These are phyloP conservation scores for Kentomonas sorsogonicus DNA, from an alignment of 208 protist species.

Conservation along the genomic window DNA sequence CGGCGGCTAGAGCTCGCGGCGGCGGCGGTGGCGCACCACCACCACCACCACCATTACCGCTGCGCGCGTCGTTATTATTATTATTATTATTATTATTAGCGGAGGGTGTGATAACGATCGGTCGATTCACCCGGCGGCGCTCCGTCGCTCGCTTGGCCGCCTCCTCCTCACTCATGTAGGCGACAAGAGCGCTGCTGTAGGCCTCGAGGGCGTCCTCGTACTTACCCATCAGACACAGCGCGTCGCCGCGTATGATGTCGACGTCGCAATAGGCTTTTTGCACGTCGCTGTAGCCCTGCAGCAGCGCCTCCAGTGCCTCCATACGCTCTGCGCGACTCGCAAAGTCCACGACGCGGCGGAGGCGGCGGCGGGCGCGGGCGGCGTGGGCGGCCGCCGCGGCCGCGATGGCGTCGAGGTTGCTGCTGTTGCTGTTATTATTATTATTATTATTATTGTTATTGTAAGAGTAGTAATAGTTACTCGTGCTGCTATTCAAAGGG, in stretches of 20 bases:
- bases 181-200: conserved; percentile 68
- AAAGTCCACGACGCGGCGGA: conserved; percentile 24
- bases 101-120: neutral
- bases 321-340: conserved; percentile 51
- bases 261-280: conserved; percentile 48
- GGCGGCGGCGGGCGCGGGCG: neutral
- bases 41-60: neutral
- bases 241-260: conserved; percentile 64
- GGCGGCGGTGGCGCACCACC: neutral
- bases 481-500: too few relatives aligned
- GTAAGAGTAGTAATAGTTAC: neutral
- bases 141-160: conserved; percentile 17
- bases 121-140: neutral
- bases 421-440: conserved; percentile 5
- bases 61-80: too few relatives aligned
- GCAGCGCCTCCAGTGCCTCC: conserved; percentile 51
- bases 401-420: neutral
- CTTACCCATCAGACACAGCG: conserved; percentile 40
- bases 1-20: neutral
- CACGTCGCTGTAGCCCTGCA: conserved; percentile 38
- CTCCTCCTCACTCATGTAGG: conserved; percentile 50
- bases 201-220: conserved; percentile 77
- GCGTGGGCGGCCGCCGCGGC: neutral
- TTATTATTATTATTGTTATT: conserved; percentile 4
- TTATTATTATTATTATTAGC: too few relatives aligned